Percentiles rank a stretch among this genome's conserved stretches.
phyloP scores from a whole-genome alignment of 163 green algal species.

The Chloroidium sp. region DNA sequence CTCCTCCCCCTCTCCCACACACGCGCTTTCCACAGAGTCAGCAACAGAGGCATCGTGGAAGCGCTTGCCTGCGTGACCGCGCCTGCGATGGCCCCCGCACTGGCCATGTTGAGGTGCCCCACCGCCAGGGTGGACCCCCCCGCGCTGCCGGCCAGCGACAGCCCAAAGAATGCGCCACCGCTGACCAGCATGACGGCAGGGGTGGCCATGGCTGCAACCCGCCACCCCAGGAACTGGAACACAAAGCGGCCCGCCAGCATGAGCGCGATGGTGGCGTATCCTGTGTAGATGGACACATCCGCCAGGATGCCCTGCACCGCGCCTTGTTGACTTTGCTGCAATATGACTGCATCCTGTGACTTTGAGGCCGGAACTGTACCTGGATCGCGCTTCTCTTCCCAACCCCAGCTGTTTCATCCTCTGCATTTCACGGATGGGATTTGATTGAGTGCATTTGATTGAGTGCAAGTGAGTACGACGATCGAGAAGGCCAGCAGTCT shows the following conservation, averaged over 20 bases:
- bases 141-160: slow-evolving; percentile 28
- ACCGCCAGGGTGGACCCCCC: slow-evolving; percentile 2
- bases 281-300: slow-evolving; percentile 72
- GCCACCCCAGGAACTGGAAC: slow-evolving; percentile 64
- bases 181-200: slow-evolving; percentile 63
- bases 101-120: slow-evolving; percentile 29
- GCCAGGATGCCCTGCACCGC: slow-evolving; percentile 43
- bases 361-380: too few species aligned
- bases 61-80: slow-evolving; percentile 55
- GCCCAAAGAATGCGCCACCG: slow-evolving; percentile 62
- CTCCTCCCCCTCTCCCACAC: too few species aligned
- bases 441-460: too few species aligned
- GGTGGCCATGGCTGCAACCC: slow-evolving; percentile 54
- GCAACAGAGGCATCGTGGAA: neutral
- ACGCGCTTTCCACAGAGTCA: too few species aligned
- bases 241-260: slow-evolving; percentile 46
- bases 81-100: slow-evolving; percentile 46
- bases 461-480: too few species aligned
- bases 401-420: too few species aligned
- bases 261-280: slow-evolving; percentile 52
- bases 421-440: too few species aligned
- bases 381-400: too few species aligned
- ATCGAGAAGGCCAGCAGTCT: too few species aligned
- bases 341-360: too few species aligned
- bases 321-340: neutral